These are phyloP conservation scores for Kwoniella dendrophila DNA, from an alignment of 768 basidiomycete species.

Conservation along the genomic window DNA sequence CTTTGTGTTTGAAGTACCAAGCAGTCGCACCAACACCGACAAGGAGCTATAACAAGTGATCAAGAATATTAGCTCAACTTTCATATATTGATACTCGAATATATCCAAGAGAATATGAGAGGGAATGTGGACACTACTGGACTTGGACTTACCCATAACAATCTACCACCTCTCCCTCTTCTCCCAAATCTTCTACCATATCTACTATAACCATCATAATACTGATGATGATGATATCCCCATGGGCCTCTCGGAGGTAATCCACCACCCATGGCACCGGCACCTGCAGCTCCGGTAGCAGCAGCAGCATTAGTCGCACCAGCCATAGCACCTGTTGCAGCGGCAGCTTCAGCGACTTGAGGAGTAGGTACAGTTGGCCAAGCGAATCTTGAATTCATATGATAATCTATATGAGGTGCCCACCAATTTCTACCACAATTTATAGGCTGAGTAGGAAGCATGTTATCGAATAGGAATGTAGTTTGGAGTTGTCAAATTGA, in stretches of 20 bases:
- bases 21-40: conserved; percentile 30
- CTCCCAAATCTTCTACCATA: conserved; percentile 21
- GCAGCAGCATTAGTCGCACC: conserved; percentile 18
- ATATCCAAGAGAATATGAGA: not conserved
- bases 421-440: conserved; percentile 16
- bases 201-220: conserved; percentile 20
- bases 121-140: not conserved
- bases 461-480: not conserved
- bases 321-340: not conserved
- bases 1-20: conserved; percentile 24
- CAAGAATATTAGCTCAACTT: not conserved
- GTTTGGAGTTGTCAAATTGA: not conserved
- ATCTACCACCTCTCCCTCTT: conserved; percentile 14
- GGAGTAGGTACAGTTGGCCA: conserved; percentile 11
- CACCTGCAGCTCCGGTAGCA: not conserved
- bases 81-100: not conserved
- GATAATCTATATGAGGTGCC: conserved; percentile 10
- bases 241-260: conserved; percentile 16
- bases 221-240: conserved; percentile 17
- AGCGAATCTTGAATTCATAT: conserved; percentile 13
- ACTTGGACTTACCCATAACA: conserved; percentile 34
- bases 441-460: conserved; percentile 18
- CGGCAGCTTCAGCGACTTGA: not conserved
- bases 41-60: conserved; percentile 22
- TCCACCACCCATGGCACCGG: conserved; percentile 9